phyloP scores from a whole-genome alignment of 1,284 basidiomycete species.

The Cutaneotrichosporon sp. region DNA sequence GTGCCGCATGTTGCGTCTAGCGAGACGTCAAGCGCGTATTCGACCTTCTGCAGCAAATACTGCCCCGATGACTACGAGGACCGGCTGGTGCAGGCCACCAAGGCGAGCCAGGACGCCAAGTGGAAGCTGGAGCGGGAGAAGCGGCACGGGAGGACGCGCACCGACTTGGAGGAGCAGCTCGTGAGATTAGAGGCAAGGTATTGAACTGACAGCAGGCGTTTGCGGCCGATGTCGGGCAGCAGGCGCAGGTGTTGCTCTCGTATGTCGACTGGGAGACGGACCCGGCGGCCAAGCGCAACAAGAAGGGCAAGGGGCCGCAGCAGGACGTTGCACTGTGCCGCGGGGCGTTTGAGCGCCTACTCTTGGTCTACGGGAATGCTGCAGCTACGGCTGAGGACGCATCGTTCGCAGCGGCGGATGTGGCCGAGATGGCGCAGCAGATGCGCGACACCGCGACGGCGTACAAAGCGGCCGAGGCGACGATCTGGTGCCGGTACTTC shows the following conservation, averaged over 20 bases:
- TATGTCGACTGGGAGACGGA: constrained; percentile 52
- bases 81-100: constrained; percentile 72
- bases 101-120: constrained; percentile 62
- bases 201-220: constrained; percentile 24
- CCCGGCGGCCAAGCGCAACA: constrained; percentile 59
- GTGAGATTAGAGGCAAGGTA: constrained; percentile 27
- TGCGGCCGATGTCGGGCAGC: constrained; percentile 22
- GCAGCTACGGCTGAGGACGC: constrained; percentile 55
- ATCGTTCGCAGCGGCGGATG: constrained; percentile 63
- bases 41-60: constrained; percentile 77
- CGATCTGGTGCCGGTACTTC: constrained; percentile 43
- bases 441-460: constrained; percentile 29
- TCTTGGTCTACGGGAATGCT: constrained; percentile 59
- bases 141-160: constrained; percentile 42
- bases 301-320: constrained; percentile 25
- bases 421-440: constrained; percentile 46
- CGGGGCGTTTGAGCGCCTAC: constrained; percentile 73
- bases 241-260: constrained; percentile 29
- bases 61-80: constrained; percentile 72
- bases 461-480: constrained; percentile 46
- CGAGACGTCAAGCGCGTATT: constrained; percentile 78
- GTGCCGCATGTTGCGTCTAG: constrained; percentile 59
- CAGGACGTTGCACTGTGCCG: constrained; percentile 62
- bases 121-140: constrained; percentile 34
- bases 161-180: constrained; percentile 46